A percentile compares a stretch with the other conserved stretches of the same genome.
Conservation (phyloP, 352 stramenopile genomes). For the Phytophthora cajani region DNA sequence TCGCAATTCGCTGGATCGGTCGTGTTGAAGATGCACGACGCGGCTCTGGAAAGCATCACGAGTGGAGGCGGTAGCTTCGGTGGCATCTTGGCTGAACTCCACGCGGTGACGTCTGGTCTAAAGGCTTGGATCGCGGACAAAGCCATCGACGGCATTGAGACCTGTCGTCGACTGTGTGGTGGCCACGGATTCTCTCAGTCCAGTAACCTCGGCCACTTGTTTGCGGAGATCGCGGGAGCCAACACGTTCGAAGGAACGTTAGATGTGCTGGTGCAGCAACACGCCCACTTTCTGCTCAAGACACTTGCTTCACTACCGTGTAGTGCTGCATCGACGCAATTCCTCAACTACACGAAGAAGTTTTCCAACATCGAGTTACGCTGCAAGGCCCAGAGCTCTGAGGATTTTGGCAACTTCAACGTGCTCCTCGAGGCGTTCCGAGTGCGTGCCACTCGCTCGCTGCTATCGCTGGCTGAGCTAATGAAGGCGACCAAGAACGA, state of each 20-base stretch:
- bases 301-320: neutral
- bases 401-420: neutral
- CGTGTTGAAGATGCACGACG: neutral
- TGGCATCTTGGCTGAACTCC: neutral
- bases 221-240: neutral
- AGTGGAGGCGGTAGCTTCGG: neutral
- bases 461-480: neutral
- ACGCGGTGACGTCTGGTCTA: neutral
- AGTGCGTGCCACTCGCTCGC: neutral
- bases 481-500: constrained; percentile 26
- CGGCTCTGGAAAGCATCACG: neutral
- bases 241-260: neutral
- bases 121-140: neutral
- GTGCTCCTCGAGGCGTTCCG: neutral
- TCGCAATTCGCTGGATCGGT: neutral
- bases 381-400: neutral
- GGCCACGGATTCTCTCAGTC: neutral
- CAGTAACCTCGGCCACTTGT: neutral
- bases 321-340: neutral
- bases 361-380: neutral
- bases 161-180: neutral
- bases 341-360: neutral
- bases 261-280: neutral
- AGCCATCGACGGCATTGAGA: neutral
- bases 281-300: neutral